Percentiles rank a stretch among this genome's conserved stretches.
These are phyloP conservation scores for Apiosordaria backusii DNA, from an alignment of 495 filamentous ascomycete genomes.

Conservation along the genomic window DNA sequence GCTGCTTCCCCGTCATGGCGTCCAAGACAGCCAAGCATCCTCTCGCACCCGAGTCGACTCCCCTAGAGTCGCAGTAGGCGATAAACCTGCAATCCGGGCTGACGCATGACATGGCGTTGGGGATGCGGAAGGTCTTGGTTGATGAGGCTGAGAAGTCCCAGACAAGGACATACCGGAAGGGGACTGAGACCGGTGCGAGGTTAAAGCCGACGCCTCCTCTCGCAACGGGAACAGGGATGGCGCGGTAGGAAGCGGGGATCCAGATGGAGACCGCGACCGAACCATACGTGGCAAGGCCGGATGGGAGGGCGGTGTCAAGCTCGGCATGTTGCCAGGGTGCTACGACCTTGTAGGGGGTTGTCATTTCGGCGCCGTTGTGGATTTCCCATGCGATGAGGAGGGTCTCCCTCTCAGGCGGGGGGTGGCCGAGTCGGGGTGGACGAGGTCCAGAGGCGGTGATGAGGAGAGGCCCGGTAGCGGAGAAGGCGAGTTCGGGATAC, in stretches of 20 bases:
- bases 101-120: slow-evolving; percentile 33
- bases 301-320: slow-evolving; percentile 35
- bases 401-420: slow-evolving; percentile 34
- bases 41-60: slow-evolving; percentile 29
- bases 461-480: slow-evolving; percentile 33
- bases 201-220: slow-evolving; percentile 30
- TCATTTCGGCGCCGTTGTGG: slow-evolving; percentile 21
- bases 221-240: slow-evolving; percentile 28
- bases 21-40: slow-evolving; percentile 33
- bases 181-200: slow-evolving; percentile 28
- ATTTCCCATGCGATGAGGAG: slow-evolving; percentile 36
- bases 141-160: slow-evolving; percentile 35
- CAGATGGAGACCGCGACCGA: slow-evolving; percentile 35
- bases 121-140: slow-evolving; percentile 36
- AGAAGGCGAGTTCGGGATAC: slow-evolving; percentile 38
- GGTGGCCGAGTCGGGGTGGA: slow-evolving; percentile 32
- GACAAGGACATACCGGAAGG: slow-evolving; percentile 31
- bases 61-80: slow-evolving; percentile 32
- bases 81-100: slow-evolving; percentile 36
- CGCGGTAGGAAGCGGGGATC: slow-evolving; percentile 36
- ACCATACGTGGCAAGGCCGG: slow-evolving; percentile 33
- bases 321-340: slow-evolving; percentile 36
- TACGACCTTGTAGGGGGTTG: slow-evolving; percentile 35
- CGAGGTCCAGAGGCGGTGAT: slow-evolving; percentile 36
- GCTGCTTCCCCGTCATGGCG: slow-evolving; percentile 29